Base-by-base conservation (phyloP, 129 eudicot genomes). In the Helichrysum umbraculigerum region DNA sequence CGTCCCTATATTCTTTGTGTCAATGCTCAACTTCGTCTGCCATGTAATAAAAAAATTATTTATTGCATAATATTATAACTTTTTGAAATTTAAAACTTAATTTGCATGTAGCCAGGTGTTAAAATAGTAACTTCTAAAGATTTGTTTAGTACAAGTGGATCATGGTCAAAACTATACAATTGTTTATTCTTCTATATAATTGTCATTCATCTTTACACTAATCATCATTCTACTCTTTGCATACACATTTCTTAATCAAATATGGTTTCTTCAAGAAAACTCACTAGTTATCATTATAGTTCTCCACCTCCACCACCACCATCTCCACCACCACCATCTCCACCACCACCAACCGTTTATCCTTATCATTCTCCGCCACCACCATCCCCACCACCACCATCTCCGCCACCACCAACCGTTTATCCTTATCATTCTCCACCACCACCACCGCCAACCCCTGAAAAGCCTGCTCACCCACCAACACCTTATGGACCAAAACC, bases 401-500 rank as follows among this genome's bases (percentile, higher is more conserved):
- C 63, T 5, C 20, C 68, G 3, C 67, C 39, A 5, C 68, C 68
- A 16, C 37, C 35, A 28, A 16, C 41, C 3, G 19, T 21, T 62
- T 63, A 63, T 63, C 68, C 68, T 14, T 12, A 25, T 62, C 67
- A 25, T 14, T 28, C 67, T 28, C 67, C 67, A 7, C 72, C 89
- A 5, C 84, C 85, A 19, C 62, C 62, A 19, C 62, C 61, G 20
- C 42, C 47, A 41, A 76, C 81, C n/a, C 78, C 80, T 0, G 70
- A 68, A 11, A 73, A 76, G 32, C 57, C 72, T 3, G 5, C 71
- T 34, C 34, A 74, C 5, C 68, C 87, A 39, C 73, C 78, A 2
- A 64, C 84, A 42, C 73, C 75, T 1, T 42, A 72, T 8, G 79
- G 60, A 68, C 47, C 41, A 35, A 72, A 77, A 37, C 86, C 80